These are phyloP conservation scores for Funneliformis geosporum DNA, from an alignment of 192 early-diverging fungal species.

Conservation along the genomic window DNA sequence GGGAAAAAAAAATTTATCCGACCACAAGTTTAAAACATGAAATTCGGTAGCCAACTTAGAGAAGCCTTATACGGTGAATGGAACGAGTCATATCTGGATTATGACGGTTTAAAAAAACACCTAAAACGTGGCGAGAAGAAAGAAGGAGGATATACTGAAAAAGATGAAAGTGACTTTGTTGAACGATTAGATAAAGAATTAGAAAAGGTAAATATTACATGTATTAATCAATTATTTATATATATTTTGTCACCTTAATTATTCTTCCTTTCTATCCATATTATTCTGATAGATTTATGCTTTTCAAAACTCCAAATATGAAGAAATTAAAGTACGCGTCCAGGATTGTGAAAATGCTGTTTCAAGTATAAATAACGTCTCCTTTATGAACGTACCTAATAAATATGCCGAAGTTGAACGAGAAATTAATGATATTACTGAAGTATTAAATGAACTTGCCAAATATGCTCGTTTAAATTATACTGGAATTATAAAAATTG, in stretches of 20 bases:
- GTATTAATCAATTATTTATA: constrained; percentile 23
- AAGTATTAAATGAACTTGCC: constrained; percentile 76
- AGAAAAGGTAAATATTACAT: constrained; percentile 65
- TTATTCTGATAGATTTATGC: constrained; percentile 57
- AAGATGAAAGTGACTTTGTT: constrained; percentile 91
- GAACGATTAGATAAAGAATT: constrained; percentile 84
- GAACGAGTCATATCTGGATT: constrained; percentile 78
- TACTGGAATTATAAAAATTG: constrained; percentile 86
- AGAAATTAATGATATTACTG: constrained; percentile 71
- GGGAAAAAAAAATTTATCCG: no score
- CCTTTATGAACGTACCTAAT: constrained; percentile 37
- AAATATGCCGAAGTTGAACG: constrained; percentile 48
- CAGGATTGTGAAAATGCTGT: constrained; percentile 64
- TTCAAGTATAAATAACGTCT: constrained; percentile 55
- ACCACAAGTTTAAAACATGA: constrained; percentile 55
- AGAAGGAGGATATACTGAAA: constrained; percentile 74
- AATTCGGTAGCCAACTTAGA: constrained; percentile 84
- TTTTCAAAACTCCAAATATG: constrained; percentile 74
- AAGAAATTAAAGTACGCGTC: constrained; percentile 71
- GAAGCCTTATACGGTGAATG: constrained; percentile 75
- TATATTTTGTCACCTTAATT: constrained; percentile 35
- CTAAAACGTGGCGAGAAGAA: constrained; percentile 69
- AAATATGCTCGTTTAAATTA: constrained; percentile 80
- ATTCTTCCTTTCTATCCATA: constrained; percentile 32
- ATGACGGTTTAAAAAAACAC: constrained; percentile 81